Evolutionary conservation across 768 basidiomycete genomes (phyloP).

Genomic region (Gymnopilus dilepis): DNA sequence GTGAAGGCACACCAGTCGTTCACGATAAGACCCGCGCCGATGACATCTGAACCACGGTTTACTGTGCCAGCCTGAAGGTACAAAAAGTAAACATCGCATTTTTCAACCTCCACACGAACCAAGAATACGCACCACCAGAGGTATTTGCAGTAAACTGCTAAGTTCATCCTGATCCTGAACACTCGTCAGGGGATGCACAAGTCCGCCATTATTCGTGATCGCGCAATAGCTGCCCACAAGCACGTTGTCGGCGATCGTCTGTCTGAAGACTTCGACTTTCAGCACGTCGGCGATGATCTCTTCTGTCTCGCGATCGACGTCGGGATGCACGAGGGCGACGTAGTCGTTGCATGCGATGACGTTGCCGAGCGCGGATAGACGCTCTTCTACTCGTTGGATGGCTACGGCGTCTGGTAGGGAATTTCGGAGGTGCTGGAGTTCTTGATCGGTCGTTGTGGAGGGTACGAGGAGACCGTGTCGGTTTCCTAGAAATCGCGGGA

Average conservation of each 20-base stretch:
- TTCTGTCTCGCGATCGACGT: constrained; percentile 97
- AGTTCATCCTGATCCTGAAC: constrained; percentile 98
- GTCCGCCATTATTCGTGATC: constrained; percentile 94
- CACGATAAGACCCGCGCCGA: constrained; percentile 96
- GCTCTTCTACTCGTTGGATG: constrained; percentile 96
- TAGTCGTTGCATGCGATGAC: constrained; percentile 99
- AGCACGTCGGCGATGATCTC: constrained; percentile 99
- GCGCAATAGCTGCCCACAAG: constrained; percentile 96
- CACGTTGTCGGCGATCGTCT: constrained; percentile 96
- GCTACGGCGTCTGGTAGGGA: constrained; percentile 91
- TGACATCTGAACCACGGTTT: constrained; percentile 97
- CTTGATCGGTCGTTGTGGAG: constrained; percentile 94
- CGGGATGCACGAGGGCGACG: constrained; percentile 98
- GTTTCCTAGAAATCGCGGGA: constrained; percentile 65
- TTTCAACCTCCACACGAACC: background rate
- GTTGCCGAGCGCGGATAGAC: constrained; percentile 95
- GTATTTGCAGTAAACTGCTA: constrained; percentile 91
- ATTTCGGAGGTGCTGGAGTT: constrained; percentile 96
- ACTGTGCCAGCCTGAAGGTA: constrained; percentile 87
- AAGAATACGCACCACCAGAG: constrained; percentile 78
- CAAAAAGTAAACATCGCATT: background rate
- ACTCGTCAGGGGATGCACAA: constrained; percentile 97
- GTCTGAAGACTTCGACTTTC: constrained; percentile 98
- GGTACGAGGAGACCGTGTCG: constrained; percentile 97
- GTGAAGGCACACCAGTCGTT: constrained; percentile 99